Evolutionary conservation across 306 rosid species (phyloP).

Genomic region (Erythrophleum fordii): DNA sequence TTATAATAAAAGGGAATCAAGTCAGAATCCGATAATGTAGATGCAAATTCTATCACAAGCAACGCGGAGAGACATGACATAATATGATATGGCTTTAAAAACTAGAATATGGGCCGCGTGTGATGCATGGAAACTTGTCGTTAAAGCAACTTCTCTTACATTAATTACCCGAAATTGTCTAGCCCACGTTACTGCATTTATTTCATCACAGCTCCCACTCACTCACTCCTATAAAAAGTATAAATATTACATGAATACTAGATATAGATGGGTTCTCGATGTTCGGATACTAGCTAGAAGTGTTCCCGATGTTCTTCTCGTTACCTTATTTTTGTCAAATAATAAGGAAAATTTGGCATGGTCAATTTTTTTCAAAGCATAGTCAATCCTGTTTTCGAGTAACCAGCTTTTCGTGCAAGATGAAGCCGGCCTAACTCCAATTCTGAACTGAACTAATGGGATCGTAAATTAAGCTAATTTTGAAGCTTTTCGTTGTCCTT

Average conservation of each 20-base stretch:
- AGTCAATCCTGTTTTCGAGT: neutral
- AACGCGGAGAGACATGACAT: slow-evolving; percentile 1
- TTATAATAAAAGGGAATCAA: neutral
- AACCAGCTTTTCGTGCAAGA: neutral
- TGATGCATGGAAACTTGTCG: slow-evolving; percentile 2
- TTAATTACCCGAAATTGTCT: slow-evolving; percentile 11
- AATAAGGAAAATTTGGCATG: neutral
- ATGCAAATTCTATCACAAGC: slow-evolving; percentile 4
- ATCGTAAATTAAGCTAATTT: neutral
- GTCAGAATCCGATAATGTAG: neutral
- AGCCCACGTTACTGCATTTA: slow-evolving; percentile 26
- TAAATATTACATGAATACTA: neutral
- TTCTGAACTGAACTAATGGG: neutral
- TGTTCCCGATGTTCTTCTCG: neutral
- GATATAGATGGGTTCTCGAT: slow-evolving; percentile 24
- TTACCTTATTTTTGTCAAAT: neutral
- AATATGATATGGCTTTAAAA: slow-evolving; percentile 12
- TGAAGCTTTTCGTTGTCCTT: too few species aligned
- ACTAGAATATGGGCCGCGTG: slow-evolving; percentile 13
- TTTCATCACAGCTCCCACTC: neutral
- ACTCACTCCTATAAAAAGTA: neutral
- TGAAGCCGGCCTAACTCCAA: neutral
- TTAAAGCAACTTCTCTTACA: neutral
- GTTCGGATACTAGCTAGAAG: neutral
- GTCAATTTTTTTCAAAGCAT: neutral